Percentiles rank a stretch among this genome's conserved stretches.
Evolutionary conservation across 2,329 filamentous ascomycete genomes (phyloP).

Genomic region (Beauveria rudraprayagi): DNA sequence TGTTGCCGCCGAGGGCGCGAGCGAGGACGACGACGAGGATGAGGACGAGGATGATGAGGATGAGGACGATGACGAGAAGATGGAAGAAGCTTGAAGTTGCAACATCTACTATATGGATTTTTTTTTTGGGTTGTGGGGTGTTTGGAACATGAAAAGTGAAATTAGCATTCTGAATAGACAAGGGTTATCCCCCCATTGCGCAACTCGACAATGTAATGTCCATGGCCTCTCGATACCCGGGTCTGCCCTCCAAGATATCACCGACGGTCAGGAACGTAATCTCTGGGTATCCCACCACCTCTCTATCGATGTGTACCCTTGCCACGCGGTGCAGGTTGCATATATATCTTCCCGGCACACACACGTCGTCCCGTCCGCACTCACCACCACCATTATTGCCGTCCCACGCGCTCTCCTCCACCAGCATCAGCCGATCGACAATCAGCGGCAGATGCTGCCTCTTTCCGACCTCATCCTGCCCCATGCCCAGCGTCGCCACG

Average conservation of each 20-base stretch:
- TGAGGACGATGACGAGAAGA: constrained; percentile 50
- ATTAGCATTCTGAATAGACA: constrained; percentile 7
- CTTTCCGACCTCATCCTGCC: background rate
- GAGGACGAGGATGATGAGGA: constrained; percentile 37
- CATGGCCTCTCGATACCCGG: background rate
- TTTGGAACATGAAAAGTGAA: constrained; percentile 10
- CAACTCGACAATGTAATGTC: background rate
- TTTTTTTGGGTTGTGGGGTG: background rate
- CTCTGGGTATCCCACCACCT: background rate
- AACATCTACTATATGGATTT: background rate
- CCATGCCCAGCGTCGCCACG: background rate
- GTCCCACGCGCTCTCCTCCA: background rate
- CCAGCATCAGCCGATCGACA: background rate
- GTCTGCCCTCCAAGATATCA: background rate
- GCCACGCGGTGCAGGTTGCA: constrained; percentile 1
- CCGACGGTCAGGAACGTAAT: background rate
- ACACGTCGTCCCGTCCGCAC: background rate
- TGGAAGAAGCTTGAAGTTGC: constrained; percentile 4
- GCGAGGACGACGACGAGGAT: constrained; percentile 36
- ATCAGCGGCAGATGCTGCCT: background rate
- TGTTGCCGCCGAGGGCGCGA: constrained; percentile 36
- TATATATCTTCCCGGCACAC: background rate
- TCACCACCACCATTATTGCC: background rate
- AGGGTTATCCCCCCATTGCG: background rate
- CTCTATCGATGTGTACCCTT: background rate